A percentile compares a stretch with the other conserved stretches of the same genome.
phyloP scores from a whole-genome alignment of 768 basidiomycete genomes.

The Agrocybe chaxingu region DNA sequence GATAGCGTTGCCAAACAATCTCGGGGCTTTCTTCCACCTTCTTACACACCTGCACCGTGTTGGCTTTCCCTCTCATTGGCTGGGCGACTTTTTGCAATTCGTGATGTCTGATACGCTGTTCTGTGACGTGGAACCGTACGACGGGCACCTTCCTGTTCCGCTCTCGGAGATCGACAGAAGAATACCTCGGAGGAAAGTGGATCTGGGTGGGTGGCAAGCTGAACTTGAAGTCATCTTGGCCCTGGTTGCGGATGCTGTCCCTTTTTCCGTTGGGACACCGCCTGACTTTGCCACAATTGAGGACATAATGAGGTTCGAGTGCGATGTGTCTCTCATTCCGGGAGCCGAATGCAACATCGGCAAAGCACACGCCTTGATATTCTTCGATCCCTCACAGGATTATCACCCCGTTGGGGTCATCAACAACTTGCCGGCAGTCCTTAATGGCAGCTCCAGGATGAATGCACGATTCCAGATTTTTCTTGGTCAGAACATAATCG shows the following conservation, averaged over 20 bases:
- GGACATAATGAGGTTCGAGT: constrained; percentile 3
- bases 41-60: constrained; percentile 7
- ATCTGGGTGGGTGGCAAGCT: constrained; percentile 6
- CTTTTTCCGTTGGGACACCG: constrained; percentile 6
- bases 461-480: no score
- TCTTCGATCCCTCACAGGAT: no score
- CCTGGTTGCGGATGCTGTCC: neutral
- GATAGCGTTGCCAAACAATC: constrained; percentile 12
- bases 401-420: no score
- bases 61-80: constrained; percentile 15
- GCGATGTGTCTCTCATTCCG: neutral
- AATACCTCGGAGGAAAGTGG: neutral
- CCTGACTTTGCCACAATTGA: neutral
- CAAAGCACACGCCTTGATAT: no score
- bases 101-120: constrained; percentile 5
- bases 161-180: neutral
- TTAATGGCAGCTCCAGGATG: no score
- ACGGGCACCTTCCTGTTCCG: constrained; percentile 5
- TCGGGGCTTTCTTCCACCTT: constrained; percentile 9
- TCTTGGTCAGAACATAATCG: no score
- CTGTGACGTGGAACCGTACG: constrained; percentile 6
- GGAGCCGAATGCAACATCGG: no score
- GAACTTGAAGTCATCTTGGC: constrained; percentile 9
- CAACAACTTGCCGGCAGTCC: no score
- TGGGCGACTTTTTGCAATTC: constrained; percentile 12